A percentile compares a stretch with the other conserved stretches of the same genome.
Evolutionary conservation across 2,329 filamentous ascomycete species (phyloP).

Genomic region (Aureobasidium musti): DNA sequence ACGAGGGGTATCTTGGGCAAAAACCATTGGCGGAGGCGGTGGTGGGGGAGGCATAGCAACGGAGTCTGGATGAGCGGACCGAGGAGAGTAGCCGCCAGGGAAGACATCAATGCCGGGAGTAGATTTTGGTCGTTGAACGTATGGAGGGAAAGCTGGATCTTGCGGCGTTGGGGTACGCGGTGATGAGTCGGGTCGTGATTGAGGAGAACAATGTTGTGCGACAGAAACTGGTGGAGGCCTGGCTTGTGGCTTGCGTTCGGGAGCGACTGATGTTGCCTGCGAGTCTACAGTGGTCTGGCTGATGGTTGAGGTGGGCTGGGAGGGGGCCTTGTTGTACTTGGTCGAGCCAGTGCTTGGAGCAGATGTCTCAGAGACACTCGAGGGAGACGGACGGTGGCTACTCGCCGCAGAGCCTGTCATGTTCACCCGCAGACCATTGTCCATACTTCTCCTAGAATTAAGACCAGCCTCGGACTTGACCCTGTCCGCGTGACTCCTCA

Average conservation of each 20-base stretch:
- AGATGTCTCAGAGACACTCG: constrained; percentile 48
- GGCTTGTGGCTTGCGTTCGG: constrained; percentile 41
- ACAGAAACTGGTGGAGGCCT: constrained; percentile 41
- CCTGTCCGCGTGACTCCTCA: constrained; percentile 45
- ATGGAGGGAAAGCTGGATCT: constrained; percentile 43
- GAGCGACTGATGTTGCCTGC: constrained; percentile 50
- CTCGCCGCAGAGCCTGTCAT: constrained; percentile 48
- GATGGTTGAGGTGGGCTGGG: constrained; percentile 37
- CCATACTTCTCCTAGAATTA: constrained; percentile 46
- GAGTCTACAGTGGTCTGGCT: constrained; percentile 49
- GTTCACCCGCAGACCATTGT: constrained; percentile 44
- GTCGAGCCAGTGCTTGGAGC: constrained; percentile 25
- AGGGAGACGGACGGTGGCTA: constrained; percentile 44
- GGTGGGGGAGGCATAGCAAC: constrained; percentile 58
- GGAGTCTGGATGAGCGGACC: constrained; percentile 40
- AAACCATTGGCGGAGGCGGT: constrained; percentile 68
- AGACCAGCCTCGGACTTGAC: constrained; percentile 42
- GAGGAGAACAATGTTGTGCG: constrained; percentile 45
- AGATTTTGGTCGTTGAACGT: constrained; percentile 37
- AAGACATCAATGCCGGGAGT: constrained; percentile 47
- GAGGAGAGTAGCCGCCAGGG: constrained; percentile 42
- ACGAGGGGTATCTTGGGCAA: constrained; percentile 69
- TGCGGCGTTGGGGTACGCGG: constrained; percentile 49
- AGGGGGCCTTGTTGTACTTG: constrained; percentile 30
- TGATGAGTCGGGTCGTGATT: constrained; percentile 48